Conservation (phyloP, 116 monocot genomes). For the Iris pallida region DNA sequence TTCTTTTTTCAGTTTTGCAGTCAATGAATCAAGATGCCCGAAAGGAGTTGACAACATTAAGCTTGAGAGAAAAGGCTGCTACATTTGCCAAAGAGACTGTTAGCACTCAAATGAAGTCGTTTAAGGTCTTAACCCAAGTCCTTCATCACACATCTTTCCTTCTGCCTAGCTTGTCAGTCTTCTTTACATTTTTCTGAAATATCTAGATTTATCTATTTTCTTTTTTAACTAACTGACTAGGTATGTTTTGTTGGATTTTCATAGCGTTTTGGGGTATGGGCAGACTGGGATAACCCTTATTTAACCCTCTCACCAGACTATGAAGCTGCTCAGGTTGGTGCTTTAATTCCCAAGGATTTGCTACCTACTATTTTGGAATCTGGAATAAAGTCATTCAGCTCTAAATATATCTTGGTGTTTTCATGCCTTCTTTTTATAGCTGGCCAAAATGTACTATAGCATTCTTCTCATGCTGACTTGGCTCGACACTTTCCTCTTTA, state of each 20-base stretch:
- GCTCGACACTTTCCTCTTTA: neutral
- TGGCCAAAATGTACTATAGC: neutral
- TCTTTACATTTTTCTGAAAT: neutral
- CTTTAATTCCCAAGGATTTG: conserved; percentile 10
- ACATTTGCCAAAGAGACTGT: conserved; percentile 94
- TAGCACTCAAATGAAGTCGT: conserved; percentile 81
- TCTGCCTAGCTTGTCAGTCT: neutral
- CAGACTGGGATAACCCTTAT: conserved; percentile 89
- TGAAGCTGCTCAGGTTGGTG: conserved; percentile 97
- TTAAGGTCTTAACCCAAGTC: conserved; percentile 55
- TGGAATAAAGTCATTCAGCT: neutral
- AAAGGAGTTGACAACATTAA: conserved; percentile 76
- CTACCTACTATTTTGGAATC: neutral
- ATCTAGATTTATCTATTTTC: conserved; percentile 7
- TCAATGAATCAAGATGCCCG: conserved; percentile 84
- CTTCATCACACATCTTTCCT: neutral
- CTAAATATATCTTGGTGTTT: neutral
- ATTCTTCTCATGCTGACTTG: neutral
- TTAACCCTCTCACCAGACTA: conserved; percentile 95
- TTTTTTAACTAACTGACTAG: conserved; percentile 7
- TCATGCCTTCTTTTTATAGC: conserved; percentile 1
- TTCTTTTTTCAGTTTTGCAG: conserved; percentile 66
- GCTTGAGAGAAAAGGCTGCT: conserved; percentile 81
- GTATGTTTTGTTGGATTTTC: conserved; percentile 16
- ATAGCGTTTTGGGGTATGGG: conserved; percentile 98